Base-by-base conservation (phyloP, 164 flowering plant species). In the Stephania japonica region DNA sequence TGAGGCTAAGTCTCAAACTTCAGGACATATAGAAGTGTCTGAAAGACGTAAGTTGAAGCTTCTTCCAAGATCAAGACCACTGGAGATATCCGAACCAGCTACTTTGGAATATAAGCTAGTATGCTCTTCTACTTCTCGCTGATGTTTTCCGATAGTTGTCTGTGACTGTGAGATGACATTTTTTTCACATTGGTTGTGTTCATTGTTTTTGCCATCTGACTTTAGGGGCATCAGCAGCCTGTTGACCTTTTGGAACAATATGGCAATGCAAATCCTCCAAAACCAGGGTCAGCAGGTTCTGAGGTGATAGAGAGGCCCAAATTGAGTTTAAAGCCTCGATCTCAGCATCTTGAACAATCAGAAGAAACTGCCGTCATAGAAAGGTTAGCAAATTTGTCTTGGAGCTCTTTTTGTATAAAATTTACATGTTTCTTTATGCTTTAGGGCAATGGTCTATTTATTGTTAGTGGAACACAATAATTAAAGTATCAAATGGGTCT, bases 31-130 rank as follows among this genome's bases (percentile, higher is more conserved):
- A 65, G 95, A 90, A 80, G 83, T 75, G 61, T 66, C 75, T 4
- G 98, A 88, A 72, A 75, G 98, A 72, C 98, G 95, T 23, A 93
- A 90, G 81, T 75, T 92, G 80, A 93, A 87, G 81, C 82, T 92
- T 42, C 86, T 88, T 67, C 95, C 97, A 13, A 85, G 95, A 78
- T 79, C 91, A 72, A 93, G 83, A 81, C 95, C 93, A 21, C 25
- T 88, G 72, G 97, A 88, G 47, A 73, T 27, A 70, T 32, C 53
- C 23, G 97, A 90, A 68, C 70, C 83, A 23, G 75, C 80, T 67
- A 70, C 65, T 14, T 56, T 71, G 70, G 87, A 87, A 64, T 70
- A 73, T 79, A 85, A 86, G 73, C 90, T 84, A 93, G 99, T 90
- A 83, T 64, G 14, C 41, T n/a, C 21, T 67, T 38, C 38, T 26